A percentile compares a stretch with the other conserved stretches of the same genome.
These are phyloP conservation scores for Penicillium hordei DNA, from an alignment of 2,329 filamentous ascomycete species.

Conservation along the genomic window DNA sequence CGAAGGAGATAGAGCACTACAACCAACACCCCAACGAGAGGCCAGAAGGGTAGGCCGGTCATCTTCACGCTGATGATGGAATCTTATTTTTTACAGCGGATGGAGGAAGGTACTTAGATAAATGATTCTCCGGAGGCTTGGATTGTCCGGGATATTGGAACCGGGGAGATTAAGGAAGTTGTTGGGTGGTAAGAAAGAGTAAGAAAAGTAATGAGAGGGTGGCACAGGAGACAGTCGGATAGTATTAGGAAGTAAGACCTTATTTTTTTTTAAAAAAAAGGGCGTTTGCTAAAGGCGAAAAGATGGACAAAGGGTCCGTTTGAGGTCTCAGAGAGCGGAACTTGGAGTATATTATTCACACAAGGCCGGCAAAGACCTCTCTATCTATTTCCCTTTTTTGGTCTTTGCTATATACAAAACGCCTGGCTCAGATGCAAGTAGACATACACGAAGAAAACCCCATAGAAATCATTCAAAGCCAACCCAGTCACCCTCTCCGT, in stretches of 20 bases:
- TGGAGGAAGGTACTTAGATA: not conserved
- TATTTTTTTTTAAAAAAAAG: not conserved
- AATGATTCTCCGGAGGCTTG: not conserved
- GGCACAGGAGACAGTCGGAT: slow-evolving; percentile 19
- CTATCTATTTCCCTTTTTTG: slow-evolving; percentile 25
- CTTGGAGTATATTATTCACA: slow-evolving; percentile 9
- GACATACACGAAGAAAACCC: slow-evolving; percentile 17
- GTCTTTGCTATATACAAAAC: slow-evolving; percentile 21
- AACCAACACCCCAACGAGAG: slow-evolving; percentile 12
- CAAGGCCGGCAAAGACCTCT: slow-evolving; percentile 11
- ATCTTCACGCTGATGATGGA: slow-evolving; percentile 2
- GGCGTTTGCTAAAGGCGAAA: slow-evolving; percentile 6
- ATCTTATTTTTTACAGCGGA: not conserved
- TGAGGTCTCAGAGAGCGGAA: slow-evolving; percentile 8
- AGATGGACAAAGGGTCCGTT: slow-evolving; percentile 4
- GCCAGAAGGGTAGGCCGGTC: slow-evolving; percentile 8
- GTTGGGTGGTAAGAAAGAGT: slow-evolving; percentile 2
- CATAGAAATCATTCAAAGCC: slow-evolving; percentile 49
- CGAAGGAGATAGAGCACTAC: slow-evolving; percentile 10
- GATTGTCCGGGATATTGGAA: not conserved
- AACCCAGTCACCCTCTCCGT: slow-evolving; percentile 55
- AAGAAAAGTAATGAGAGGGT: slow-evolving; percentile 12
- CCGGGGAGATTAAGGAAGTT: not conserved
- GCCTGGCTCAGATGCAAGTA: slow-evolving; percentile 33
- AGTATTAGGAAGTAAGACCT: slow-evolving; percentile 10